phyloP scores from a whole-genome alignment of 1,139 yeast genomes.

The Hemisphaericaspora xylanilytica region DNA sequence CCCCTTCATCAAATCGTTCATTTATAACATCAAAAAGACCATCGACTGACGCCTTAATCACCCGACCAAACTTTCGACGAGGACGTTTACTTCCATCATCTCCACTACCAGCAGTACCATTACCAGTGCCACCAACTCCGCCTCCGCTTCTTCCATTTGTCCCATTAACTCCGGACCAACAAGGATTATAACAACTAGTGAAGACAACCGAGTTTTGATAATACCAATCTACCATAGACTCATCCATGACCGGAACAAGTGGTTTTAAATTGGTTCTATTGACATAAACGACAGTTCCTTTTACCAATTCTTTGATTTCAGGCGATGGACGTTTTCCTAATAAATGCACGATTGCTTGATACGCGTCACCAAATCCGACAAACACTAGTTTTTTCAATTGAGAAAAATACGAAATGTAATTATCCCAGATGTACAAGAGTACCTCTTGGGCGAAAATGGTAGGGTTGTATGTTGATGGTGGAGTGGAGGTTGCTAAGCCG shows the following conservation, averaged over 20 bases:
- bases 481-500: slow-evolving; percentile 15
- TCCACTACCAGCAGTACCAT: neutral
- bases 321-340: slow-evolving; percentile 71
- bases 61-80: slow-evolving; percentile 87
- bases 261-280: slow-evolving; percentile 68
- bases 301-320: slow-evolving; percentile 59
- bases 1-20: slow-evolving; percentile 82
- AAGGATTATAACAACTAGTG: slow-evolving; percentile 68
- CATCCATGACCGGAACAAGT: slow-evolving; percentile 83
- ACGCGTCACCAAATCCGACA: slow-evolving; percentile 88
- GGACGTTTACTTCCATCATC: slow-evolving; percentile 62
- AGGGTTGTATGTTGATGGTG: slow-evolving; percentile 50
- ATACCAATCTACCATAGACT: slow-evolving; percentile 87
- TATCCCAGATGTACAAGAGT: slow-evolving; percentile 83
- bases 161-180: slow-evolving; percentile 60
- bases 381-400: slow-evolving; percentile 69
- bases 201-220: slow-evolving; percentile 82
- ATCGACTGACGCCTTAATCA: slow-evolving; percentile 66
- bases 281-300: slow-evolving; percentile 70
- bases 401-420: slow-evolving; percentile 72
- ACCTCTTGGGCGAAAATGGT: slow-evolving; percentile 73
- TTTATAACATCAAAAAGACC: slow-evolving; percentile 75
- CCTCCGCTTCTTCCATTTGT: slow-evolving; percentile 20
- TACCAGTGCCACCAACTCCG: slow-evolving; percentile 5
- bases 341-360: slow-evolving; percentile 81